phyloP scores from a whole-genome alignment of 495 filamentous ascomycete genomes.

The Lasiosphaeriaceae sp. region DNA sequence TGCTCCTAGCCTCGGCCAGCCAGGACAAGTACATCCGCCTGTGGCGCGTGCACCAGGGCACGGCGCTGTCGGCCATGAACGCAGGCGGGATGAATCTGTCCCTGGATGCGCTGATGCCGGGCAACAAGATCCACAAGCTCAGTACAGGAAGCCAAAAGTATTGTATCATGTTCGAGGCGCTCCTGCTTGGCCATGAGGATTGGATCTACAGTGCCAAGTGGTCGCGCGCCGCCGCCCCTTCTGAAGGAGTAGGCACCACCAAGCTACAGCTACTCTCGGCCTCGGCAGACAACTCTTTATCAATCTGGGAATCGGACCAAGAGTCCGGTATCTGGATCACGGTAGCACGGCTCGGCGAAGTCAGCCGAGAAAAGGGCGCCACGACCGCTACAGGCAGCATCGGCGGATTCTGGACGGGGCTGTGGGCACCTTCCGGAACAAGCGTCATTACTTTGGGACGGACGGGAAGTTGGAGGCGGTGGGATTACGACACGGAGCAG shows the following conservation, averaged over 20 bases:
- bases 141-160: conserved; percentile 52
- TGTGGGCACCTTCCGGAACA: conserved; percentile 80
- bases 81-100: conserved; percentile 41
- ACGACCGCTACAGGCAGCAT: conserved; percentile 94
- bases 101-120: conserved; percentile 51
- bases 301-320: conserved; percentile 83
- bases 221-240: conserved; percentile 44
- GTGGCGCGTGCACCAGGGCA: conserved; percentile 77
- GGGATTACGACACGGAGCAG: conserved; percentile 48
- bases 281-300: conserved; percentile 91
- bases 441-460: conserved; percentile 77
- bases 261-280: conserved; percentile 76
- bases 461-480: conserved; percentile 89
- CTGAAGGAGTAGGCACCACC: conserved; percentile 8
- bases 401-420: conserved; percentile 91
- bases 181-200: conserved; percentile 94
- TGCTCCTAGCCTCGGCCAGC: conserved; percentile 87
- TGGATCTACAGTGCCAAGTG: conserved; percentile 91
- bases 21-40: conserved; percentile 97
- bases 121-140: conserved; percentile 81
- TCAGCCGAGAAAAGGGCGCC: conserved; percentile 87
- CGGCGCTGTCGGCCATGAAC: conserved; percentile 50
- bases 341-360: conserved; percentile 78
- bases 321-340: conserved; percentile 88
- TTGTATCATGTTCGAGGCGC: conserved; percentile 87